Conservation (phyloP, 371 early-diverging fungal genomes). For the Mortierella sp. region DNA sequence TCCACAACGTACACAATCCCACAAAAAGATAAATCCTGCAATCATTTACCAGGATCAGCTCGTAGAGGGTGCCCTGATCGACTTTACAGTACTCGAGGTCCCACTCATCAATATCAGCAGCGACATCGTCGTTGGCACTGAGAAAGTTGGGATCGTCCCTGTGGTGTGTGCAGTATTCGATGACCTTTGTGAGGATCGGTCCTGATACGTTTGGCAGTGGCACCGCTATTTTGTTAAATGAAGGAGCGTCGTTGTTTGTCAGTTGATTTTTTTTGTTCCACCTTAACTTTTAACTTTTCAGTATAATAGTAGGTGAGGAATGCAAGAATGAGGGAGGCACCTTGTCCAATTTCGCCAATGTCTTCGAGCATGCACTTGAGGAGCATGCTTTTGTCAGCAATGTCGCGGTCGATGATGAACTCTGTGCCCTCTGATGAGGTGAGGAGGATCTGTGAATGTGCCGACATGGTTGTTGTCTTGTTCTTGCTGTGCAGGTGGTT, state of each 20-base stretch:
- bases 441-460: slow-evolving; percentile 54
- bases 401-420: slow-evolving; percentile 79
- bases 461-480: not conserved
- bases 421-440: slow-evolving; percentile 79
- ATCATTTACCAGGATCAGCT: slow-evolving; percentile 74
- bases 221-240: slow-evolving; percentile 60
- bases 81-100: slow-evolving; percentile 87
- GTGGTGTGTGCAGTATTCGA: slow-evolving; percentile 90
- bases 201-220: slow-evolving; percentile 93
- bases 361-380: slow-evolving; percentile 91
- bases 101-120: slow-evolving; percentile 83
- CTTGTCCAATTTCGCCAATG: slow-evolving; percentile 72
- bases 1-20: too few species aligned
- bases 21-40: not conserved
- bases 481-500: not conserved
- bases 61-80: slow-evolving; percentile 93
- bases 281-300: not conserved
- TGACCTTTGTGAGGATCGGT: slow-evolving; percentile 82
- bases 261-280: not conserved
- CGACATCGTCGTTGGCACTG: slow-evolving; percentile 59
- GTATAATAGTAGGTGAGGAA: not conserved
- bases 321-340: slow-evolving; percentile 18
- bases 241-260: not conserved
- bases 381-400: slow-evolving; percentile 82
- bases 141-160: slow-evolving; percentile 72